A percentile compares a stretch with the other conserved stretches of the same genome.
These are phyloP conservation scores for Zygoascus bituminiphila DNA, from an alignment of 805 yeast species.

Conservation along the genomic window DNA sequence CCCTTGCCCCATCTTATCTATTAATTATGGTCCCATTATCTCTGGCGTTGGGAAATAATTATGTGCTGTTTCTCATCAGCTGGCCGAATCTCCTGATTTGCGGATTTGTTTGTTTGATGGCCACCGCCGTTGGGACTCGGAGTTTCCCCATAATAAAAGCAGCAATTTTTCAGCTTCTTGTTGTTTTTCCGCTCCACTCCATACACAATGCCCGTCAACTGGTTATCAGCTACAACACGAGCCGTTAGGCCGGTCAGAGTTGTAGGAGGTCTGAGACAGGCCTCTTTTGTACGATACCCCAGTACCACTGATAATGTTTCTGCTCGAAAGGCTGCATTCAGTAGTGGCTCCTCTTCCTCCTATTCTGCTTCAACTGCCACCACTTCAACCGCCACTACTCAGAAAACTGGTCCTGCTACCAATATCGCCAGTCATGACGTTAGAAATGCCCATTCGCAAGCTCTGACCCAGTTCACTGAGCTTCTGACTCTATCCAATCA, in stretches of 20 bases:
- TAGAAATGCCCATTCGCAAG: constrained; percentile 9
- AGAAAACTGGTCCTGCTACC: background rate
- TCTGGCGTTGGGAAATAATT: no score
- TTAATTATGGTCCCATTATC: no score
- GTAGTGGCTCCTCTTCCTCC: background rate
- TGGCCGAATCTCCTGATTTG: background rate
- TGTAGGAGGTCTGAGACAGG: constrained; percentile 1
- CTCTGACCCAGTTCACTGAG: constrained; percentile 11
- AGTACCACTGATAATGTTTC: background rate
- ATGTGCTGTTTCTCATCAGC: no score
- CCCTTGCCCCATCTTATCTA: no score
- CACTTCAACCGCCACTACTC: background rate
- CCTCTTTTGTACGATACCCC: background rate
- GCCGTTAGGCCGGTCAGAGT: constrained; percentile 2
- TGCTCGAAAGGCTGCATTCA: background rate
- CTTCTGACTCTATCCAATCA: constrained; percentile 16
- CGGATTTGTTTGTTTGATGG: background rate
- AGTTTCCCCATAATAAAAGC: background rate
- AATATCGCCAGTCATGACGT: background rate
- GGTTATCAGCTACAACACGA: background rate
- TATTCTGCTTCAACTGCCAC: background rate
- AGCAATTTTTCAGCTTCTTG: background rate
- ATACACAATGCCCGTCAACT: background rate
- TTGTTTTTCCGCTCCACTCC: background rate
- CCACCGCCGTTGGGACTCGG: background rate